A percentile compares a stretch with the other conserved stretches of the same genome.
Evolutionary conservation across 495 filamentous ascomycete species (phyloP).

Genomic region (Cairneyella variabilis): DNA sequence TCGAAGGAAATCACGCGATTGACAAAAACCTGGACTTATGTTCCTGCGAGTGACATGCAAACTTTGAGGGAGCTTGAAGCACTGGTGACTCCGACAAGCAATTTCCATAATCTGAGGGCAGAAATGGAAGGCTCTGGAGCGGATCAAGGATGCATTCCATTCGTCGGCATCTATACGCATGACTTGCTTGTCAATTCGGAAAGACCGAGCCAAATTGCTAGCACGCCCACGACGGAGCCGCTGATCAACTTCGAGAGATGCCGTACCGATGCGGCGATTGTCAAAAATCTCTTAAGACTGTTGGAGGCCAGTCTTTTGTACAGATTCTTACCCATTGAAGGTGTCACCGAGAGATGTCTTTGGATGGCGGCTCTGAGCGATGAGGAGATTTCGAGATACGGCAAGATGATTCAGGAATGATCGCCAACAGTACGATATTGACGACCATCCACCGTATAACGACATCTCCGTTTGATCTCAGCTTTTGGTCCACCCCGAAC

Average conservation of each 20-base stretch:
- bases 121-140: slow-evolving; percentile 79
- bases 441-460: not conserved
- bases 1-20: slow-evolving; percentile 77
- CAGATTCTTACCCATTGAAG: slow-evolving; percentile 76
- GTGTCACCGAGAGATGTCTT: slow-evolving; percentile 83
- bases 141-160: slow-evolving; percentile 90
- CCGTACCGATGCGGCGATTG: slow-evolving; percentile 82
- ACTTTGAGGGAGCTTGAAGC: slow-evolving; percentile 77
- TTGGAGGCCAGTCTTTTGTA: slow-evolving; percentile 93
- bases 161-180: slow-evolving; percentile 92
- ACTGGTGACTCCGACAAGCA: slow-evolving; percentile 80
- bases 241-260: slow-evolving; percentile 95
- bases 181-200: slow-evolving; percentile 96
- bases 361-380: slow-evolving; percentile 92
- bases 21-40: slow-evolving; percentile 73
- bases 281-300: slow-evolving; percentile 85
- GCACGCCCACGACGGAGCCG: slow-evolving; percentile 61
- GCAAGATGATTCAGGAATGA: slow-evolving; percentile 24
- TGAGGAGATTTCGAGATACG: slow-evolving; percentile 62
- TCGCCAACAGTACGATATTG: not conserved
- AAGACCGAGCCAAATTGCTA: slow-evolving; percentile 69
- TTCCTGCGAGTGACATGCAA: slow-evolving; percentile 65
- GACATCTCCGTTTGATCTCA: not conserved
- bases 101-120: slow-evolving; percentile 82
- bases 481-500: not conserved